A percentile compares a stretch with the other conserved stretches of the same genome.
Evolutionary conservation across 192 early-diverging fungal species (phyloP).

Genomic region (Entophlyctis luteolus): DNA sequence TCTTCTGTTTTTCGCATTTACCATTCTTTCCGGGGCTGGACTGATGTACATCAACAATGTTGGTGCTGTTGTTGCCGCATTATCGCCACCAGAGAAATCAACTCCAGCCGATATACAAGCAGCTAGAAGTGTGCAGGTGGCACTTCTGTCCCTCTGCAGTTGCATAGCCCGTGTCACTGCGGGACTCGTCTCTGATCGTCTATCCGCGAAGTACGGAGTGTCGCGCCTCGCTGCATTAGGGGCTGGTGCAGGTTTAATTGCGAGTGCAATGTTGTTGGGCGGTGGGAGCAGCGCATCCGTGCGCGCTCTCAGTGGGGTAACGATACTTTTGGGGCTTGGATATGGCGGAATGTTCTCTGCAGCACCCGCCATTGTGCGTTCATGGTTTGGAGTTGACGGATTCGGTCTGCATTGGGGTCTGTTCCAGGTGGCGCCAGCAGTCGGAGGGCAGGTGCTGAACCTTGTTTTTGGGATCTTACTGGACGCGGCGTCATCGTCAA

Average conservation of each 20-base stretch:
- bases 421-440: conserved; percentile 38
- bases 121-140: conserved; percentile 32
- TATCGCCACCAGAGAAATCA: neutral
- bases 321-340: conserved; percentile 25
- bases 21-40: conserved; percentile 34
- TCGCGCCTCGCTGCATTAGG: conserved; percentile 22
- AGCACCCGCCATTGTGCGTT: conserved; percentile 36
- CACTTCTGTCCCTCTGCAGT: conserved; percentile 34
- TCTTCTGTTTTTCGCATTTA: conserved; percentile 32
- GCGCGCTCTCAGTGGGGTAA: neutral
- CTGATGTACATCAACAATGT: conserved; percentile 52
- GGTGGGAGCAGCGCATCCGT: neutral
- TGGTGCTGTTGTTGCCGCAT: conserved; percentile 34
- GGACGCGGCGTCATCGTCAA: conserved; percentile 10
- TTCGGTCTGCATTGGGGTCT: conserved; percentile 40
- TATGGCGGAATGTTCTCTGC: conserved; percentile 37
- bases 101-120: neutral
- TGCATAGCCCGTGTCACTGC: conserved; percentile 35
- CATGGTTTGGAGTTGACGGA: conserved; percentile 30
- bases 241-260: conserved; percentile 12
- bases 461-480: conserved; percentile 35
- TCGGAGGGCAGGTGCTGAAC: conserved; percentile 39
- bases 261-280: neutral
- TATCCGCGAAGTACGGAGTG: neutral
- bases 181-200: conserved; percentile 32